Percentiles rank a stretch among this genome's conserved stretches.
Evolutionary conservation across 768 basidiomycete species (phyloP).

Genomic region (Amanita thiersii): DNA sequence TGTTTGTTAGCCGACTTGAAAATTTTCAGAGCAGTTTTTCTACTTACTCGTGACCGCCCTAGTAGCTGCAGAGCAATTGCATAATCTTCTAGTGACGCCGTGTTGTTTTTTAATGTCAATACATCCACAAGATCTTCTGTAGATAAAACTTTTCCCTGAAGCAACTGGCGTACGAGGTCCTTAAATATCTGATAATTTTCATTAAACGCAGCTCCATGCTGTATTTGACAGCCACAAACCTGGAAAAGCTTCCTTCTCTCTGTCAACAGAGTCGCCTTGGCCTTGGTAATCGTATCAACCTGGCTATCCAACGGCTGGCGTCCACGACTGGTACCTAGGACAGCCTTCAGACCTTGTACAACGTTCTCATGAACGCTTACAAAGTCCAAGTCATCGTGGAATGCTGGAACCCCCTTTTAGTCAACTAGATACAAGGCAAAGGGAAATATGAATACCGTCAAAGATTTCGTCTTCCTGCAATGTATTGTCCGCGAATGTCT

Average conservation of each 20-base stretch:
- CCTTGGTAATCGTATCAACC: constrained; percentile 51
- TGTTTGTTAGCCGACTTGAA: not conserved
- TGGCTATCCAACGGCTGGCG: constrained; percentile 62
- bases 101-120: constrained; percentile 79
- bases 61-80: constrained; percentile 63
- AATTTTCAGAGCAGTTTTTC: too few relatives aligned
- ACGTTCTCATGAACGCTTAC: constrained; percentile 77
- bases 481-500: constrained; percentile 53
- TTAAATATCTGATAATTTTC: constrained; percentile 55
- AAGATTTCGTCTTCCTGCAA: constrained; percentile 41
- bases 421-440: not conserved
- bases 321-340: constrained; percentile 38
- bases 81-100: constrained; percentile 50
- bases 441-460: constrained; percentile 38
- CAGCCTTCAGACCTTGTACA: constrained; percentile 49
- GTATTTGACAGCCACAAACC: constrained; percentile 27
- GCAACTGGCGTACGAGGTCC: constrained; percentile 53
- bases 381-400: constrained; percentile 85
- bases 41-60: constrained; percentile 40
- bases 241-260: constrained; percentile 44
- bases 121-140: constrained; percentile 81
- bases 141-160: constrained; percentile 68
- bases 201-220: not conserved
- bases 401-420: constrained; percentile 34
- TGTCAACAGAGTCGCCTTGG: constrained; percentile 38